Conservation (phyloP, 2,329 filamentous ascomycete genomes). For the Coniochaeta ligniaria region DNA sequence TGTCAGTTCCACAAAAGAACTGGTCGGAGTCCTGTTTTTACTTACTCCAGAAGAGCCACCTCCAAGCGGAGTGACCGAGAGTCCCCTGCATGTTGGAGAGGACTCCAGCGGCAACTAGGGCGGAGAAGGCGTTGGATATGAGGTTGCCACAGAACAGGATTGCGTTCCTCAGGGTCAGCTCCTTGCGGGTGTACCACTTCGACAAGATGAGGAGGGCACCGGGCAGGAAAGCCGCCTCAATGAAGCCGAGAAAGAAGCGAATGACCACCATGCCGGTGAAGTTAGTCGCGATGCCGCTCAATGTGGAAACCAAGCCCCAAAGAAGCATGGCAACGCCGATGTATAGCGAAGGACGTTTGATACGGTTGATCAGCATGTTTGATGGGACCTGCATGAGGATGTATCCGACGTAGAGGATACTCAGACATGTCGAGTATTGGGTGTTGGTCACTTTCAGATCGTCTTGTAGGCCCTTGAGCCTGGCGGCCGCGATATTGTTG, state of each 20-base stretch:
- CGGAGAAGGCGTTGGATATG: constrained; percentile 53
- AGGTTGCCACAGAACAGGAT: constrained; percentile 53
- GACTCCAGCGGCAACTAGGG: constrained; percentile 51
- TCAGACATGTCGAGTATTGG: constrained; percentile 57
- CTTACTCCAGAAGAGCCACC: constrained; percentile 49
- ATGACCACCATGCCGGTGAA: constrained; percentile 47
- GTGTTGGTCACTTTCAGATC: constrained; percentile 49
- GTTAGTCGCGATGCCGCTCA: constrained; percentile 43
- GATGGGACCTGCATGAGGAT: constrained; percentile 56
- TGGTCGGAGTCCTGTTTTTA: not conserved
- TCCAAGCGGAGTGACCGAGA: constrained; percentile 48
- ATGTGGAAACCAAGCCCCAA: constrained; percentile 54
- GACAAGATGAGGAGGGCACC: constrained; percentile 57
- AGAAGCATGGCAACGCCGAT: constrained; percentile 45
- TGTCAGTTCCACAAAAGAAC: not conserved
- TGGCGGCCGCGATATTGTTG: constrained; percentile 62
- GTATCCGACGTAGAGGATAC: constrained; percentile 61
- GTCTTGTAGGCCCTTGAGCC: constrained; percentile 55
- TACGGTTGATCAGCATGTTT: constrained; percentile 51
- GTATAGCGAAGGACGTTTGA: constrained; percentile 43
- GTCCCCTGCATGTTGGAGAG: constrained; percentile 50
- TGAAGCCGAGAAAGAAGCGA: constrained; percentile 54
- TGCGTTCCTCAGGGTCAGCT: constrained; percentile 46
- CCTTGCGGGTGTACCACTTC: constrained; percentile 59
- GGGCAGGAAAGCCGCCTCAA: constrained; percentile 59